Base-by-base conservation (phyloP, 2,329 filamentous ascomycete species). In the Hymenoscyphus scutula region DNA sequence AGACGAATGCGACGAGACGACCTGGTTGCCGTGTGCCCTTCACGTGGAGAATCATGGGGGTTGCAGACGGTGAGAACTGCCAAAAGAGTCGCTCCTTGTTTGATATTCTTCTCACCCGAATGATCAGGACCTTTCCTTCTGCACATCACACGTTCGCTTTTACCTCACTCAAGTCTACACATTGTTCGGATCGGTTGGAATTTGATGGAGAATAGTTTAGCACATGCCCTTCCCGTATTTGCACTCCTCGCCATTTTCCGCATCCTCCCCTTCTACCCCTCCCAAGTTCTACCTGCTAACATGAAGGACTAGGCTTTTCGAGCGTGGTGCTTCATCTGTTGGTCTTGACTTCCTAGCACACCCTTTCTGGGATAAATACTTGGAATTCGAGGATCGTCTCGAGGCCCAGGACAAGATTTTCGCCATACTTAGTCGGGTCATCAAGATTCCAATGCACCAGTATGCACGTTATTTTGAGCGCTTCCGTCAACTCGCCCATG, bases 311-410 rank as follows among this genome's bases (percentile, higher is more conserved):
- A 99, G 95, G 70, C 84, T 98, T 8, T 98, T 98, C 74, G 94
- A 99, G 75, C 90, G 95, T 68, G 95, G 90, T 66, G 90, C 92
- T 30, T 84, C 84, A 32, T 89, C 85, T 71, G 92, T 97, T 48
- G 95, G 95, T 17, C 83, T 98, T 19, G 95, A 99, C 77, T 99
- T 97, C 74, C 82, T 97, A 32, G 89, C 93, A 1, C 92, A 97
- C 74, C 92, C 92, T 1, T 97, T 99, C 79, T 99, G 95, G 95
- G 95, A 99, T 77, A 98, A 97, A 78, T 99, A 97, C 73, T 86
- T 99, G 67, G 95, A 98, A 74, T 98, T 96, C 72, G 95, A 98
- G 75, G 93, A 97, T 75, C 89, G 93, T 1, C 82, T 94, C 65
- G 92, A 97, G 72, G 87, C 89, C 0, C 85, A 89, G 15, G 91